Percentiles rank a stretch among this genome's conserved stretches.
These are phyloP conservation scores for Mucor sp. DNA, from an alignment of 371 early-diverging fungal species.

Conservation along the genomic window DNA sequence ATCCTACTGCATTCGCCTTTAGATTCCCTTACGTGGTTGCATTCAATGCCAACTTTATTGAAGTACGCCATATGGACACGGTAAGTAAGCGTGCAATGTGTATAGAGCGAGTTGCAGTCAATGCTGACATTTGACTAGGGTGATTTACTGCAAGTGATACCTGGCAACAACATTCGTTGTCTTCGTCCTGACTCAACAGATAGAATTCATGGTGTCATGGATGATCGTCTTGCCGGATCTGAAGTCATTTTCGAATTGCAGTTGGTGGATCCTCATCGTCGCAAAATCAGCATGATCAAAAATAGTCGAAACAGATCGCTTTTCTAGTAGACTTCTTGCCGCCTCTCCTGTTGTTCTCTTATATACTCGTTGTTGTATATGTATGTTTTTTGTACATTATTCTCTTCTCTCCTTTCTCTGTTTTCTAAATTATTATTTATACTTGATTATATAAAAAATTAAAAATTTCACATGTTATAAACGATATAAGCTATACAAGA, in stretches of 20 bases:
- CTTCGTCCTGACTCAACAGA: conserved; percentile 56
- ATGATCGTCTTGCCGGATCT: conserved; percentile 37
- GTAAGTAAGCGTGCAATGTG: no score
- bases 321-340: not conserved
- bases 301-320: conserved; percentile 5
- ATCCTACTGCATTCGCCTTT: conserved; percentile 75
- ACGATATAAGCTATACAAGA: no score
- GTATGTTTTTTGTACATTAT: not conserved
- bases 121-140: conserved; percentile 33
- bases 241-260: conserved; percentile 45
- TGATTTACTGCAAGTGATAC: conserved; percentile 65
- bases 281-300: conserved; percentile 27
- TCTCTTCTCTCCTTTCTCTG: no score
- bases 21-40: conserved; percentile 85
- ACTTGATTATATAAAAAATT: no score
- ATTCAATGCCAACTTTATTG: conserved; percentile 86
- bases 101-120: no score
- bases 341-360: not conserved
- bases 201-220: conserved; percentile 59
- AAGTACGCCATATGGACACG: conserved; percentile 83
- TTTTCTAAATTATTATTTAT: not conserved
- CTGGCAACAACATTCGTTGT: conserved; percentile 62
- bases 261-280: conserved; percentile 24
- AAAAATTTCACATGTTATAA: no score
- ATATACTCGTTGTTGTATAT: not conserved